Percentiles rank a stretch among this genome's conserved stretches.
phyloP scores from a whole-genome alignment of 23 red algal species.

The Gracilariopsis chorda region DNA sequence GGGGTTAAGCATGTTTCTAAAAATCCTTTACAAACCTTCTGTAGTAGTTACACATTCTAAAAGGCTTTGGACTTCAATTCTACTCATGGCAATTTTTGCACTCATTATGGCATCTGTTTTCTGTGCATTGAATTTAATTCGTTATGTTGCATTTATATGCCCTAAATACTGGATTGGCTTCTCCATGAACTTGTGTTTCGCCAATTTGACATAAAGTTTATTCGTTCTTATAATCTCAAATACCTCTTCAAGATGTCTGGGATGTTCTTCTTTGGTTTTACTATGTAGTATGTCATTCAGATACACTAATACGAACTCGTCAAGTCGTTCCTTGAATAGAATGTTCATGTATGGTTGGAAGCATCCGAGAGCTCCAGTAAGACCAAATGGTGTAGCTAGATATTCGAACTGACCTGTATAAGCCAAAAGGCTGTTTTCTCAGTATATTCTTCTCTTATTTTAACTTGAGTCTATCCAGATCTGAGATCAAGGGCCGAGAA shows the following conservation, averaged over 20 bases:
- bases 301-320: slow-evolving; percentile 26
- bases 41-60: neutral
- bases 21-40: slow-evolving; percentile 34
- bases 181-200: neutral
- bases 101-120: slow-evolving; percentile 27
- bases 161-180: slow-evolving; percentile 24
- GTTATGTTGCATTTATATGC: neutral
- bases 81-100: neutral
- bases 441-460: neutral
- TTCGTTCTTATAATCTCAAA: slow-evolving; percentile 19
- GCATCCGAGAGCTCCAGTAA: neutral
- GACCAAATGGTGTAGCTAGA: slow-evolving; percentile 37
- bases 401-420: slow-evolving; percentile 51
- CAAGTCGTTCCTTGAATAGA: slow-evolving; percentile 2
- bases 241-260: neutral
- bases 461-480: slow-evolving; percentile 25
- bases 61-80: slow-evolving; percentile 11
- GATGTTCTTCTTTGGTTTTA: slow-evolving; percentile 5
- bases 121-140: neutral
- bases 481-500: neutral
- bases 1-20: neutral
- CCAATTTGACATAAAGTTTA: neutral
- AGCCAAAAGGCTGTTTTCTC: slow-evolving; percentile 36
- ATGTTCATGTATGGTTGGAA: slow-evolving; percentile 40
- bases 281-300: slow-evolving; percentile 52